Conservation (phyloP, 73 alveolate genomes). For the Symbiodinium pilosum region DNA sequence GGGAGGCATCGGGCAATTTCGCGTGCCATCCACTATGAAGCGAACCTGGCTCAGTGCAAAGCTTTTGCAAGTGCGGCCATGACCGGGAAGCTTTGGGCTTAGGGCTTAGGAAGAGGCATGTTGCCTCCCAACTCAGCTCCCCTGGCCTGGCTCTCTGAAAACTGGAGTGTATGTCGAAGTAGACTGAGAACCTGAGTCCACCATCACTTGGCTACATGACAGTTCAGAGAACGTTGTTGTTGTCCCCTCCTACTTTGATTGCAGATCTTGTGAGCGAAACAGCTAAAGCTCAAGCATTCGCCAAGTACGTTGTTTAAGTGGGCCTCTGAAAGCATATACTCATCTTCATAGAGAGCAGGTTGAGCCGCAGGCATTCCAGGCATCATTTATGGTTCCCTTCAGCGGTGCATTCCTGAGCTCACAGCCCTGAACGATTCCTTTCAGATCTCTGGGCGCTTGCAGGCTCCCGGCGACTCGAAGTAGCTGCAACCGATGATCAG, state of each 20-base stretch:
- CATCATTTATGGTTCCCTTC: slow-evolving; percentile 58
- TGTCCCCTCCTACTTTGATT: no score
- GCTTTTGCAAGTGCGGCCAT: background rate
- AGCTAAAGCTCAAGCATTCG: no score
- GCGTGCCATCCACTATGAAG: slow-evolving; percentile 75
- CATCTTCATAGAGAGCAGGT: no score
- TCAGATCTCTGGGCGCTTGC: background rate
- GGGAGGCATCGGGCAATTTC: slow-evolving; percentile 65
- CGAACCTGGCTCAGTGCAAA: slow-evolving; percentile 24
- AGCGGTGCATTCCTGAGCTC: slow-evolving; percentile 27
- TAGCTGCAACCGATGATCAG: slow-evolving; percentile 75
- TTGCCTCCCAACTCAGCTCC: background rate
- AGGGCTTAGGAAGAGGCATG: background rate
- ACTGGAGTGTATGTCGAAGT: slow-evolving; percentile 64
- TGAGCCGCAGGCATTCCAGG: slow-evolving; percentile 46
- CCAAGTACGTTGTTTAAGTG: no score
- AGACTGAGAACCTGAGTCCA: slow-evolving; percentile 32
- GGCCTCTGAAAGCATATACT: no score
- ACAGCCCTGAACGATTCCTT: background rate
- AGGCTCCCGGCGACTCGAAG: slow-evolving; percentile 31
- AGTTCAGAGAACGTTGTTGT: background rate
- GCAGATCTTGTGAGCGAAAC: background rate
- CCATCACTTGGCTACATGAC: background rate
- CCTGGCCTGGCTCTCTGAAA: slow-evolving; percentile 69
- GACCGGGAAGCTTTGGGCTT: background rate